These are phyloP conservation scores for Carex sylvatica DNA, from an alignment of 202 grass and related monocot species.

Conservation along the genomic window DNA sequence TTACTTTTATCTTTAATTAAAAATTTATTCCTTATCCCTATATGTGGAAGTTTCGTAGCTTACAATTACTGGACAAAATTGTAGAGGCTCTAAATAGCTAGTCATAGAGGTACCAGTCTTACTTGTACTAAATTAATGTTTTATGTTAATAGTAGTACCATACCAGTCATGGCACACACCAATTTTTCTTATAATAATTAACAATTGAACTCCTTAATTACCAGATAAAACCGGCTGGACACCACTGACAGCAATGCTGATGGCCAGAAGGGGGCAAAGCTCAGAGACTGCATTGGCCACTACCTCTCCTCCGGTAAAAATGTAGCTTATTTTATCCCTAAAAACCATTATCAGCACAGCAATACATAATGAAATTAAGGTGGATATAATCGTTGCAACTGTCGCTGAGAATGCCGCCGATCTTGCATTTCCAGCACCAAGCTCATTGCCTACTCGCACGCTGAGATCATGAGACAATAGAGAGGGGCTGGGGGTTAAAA, in stretches of 20 bases:
- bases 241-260: conserved; percentile 64
- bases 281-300: conserved; percentile 65
- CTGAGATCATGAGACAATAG: conserved; percentile 13
- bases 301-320: conserved; percentile 60
- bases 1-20: neutral
- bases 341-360: conserved; percentile 41
- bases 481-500: neutral
- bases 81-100: neutral
- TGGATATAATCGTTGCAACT: conserved; percentile 50
- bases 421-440: conserved; percentile 75
- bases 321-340: conserved; percentile 77
- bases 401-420: conserved; percentile 63
- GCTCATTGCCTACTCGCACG: conserved; percentile 85
- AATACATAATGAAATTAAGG: conserved; percentile 45
- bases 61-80: neutral
- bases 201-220: conserved; percentile 20
- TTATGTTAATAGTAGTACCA: neutral
- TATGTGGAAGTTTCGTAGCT: neutral
- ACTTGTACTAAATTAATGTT: neutral
- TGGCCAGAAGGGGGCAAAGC: conserved; percentile 59
- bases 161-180: neutral
- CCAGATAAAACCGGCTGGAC: conserved; percentile 80
- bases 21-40: neutral
- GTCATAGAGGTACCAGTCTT: neutral
- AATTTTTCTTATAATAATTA: neutral